phyloP scores from a whole-genome alignment of 306 rosid genomes.

The Lithocarpus polystachyus region DNA sequence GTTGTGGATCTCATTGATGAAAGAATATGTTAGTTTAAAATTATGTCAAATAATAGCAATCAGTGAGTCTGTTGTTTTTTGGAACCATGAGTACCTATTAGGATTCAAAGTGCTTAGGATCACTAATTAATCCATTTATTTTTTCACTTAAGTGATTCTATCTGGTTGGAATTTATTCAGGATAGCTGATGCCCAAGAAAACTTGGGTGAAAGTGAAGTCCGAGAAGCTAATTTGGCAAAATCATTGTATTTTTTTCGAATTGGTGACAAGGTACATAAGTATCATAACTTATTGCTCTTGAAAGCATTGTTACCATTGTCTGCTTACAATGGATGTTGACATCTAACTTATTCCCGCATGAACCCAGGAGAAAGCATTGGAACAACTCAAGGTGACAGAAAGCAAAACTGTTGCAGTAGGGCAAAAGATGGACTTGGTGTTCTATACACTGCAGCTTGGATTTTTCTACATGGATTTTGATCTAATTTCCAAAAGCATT shows the following conservation, averaged over 20 bases:
- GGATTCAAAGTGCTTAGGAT: constrained; percentile 12
- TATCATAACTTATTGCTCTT: constrained; percentile 8
- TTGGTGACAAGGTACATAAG: constrained; percentile 80
- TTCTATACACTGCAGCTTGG: constrained; percentile 90
- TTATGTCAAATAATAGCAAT: background rate
- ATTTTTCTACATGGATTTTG: constrained; percentile 93
- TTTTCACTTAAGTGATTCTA: constrained; percentile 1
- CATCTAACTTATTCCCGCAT: constrained; percentile 9
- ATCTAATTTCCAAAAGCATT: constrained; percentile 90
- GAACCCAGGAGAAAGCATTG: constrained; percentile 57
- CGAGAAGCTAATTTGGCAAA: constrained; percentile 98
- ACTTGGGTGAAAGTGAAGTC: constrained; percentile 98
- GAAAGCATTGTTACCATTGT: background rate
- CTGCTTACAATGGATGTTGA: constrained; percentile 7
- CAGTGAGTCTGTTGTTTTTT: background rate
- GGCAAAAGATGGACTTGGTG: constrained; percentile 97
- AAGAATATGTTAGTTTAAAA: background rate
- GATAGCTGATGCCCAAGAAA: constrained; percentile 97
- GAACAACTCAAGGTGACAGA: too few relatives aligned
- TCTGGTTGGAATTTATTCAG: constrained; percentile 41
- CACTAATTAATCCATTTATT: background rate
- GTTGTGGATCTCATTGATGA: background rate
- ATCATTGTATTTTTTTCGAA: constrained; percentile 78
- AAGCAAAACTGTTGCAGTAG: constrained; percentile 75
- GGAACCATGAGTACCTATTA: background rate